Evolutionary conservation across 768 basidiomycete genomes (phyloP).

Genomic region (Boletus patriciae): DNA sequence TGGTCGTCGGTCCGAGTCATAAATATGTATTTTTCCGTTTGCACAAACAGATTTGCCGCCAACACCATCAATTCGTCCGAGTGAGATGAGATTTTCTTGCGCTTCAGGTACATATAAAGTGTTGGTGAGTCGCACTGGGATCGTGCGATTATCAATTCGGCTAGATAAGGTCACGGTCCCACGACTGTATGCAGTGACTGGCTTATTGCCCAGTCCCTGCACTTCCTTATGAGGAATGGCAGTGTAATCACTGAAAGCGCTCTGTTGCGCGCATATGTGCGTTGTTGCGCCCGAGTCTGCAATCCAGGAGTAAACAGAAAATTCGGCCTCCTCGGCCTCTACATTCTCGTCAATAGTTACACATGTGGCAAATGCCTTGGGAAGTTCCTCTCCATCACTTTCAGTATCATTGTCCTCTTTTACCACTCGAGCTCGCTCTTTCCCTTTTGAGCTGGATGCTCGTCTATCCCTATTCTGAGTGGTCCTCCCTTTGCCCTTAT

Average conservation of each 20-base stretch:
- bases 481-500: too few relatives aligned
- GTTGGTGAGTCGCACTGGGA: not conserved
- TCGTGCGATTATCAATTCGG: not conserved
- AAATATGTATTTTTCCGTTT: not conserved
- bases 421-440: too few relatives aligned
- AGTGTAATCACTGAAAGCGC: not conserved
- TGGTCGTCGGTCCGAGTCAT: not conserved
- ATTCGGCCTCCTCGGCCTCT: not conserved
- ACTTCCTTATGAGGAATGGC: not conserved
- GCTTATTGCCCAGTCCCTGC: not conserved
- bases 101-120: not conserved
- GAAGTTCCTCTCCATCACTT: too few relatives aligned
- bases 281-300: not conserved
- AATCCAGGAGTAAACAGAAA: not conserved
- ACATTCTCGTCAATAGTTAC: too few relatives aligned
- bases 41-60: not conserved
- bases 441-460: too few relatives aligned
- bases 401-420: too few relatives aligned
- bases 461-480: too few relatives aligned
- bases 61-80: not conserved
- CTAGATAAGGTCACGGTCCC: not conserved
- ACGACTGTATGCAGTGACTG: not conserved
- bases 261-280: not conserved
- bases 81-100: slow-evolving; percentile 1
- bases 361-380: too few relatives aligned